Base-by-base conservation (phyloP, 78 protist species). In the Planoprotostelium fungivorum region DNA sequence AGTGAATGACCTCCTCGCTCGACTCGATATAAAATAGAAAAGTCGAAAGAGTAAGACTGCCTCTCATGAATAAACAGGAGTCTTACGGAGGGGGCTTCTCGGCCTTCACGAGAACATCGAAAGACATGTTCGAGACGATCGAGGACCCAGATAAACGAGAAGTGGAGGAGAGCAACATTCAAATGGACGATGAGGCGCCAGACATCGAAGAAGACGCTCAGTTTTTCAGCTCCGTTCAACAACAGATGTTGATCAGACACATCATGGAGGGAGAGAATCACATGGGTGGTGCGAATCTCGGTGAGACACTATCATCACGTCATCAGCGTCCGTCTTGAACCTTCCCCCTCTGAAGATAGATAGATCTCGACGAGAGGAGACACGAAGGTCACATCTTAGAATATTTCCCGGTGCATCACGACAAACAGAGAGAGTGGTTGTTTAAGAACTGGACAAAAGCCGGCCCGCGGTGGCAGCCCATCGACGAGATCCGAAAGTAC, bases 371-470 rank as follows among this genome's bases (percentile, higher is more conserved):
- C 37, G 25, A 84, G 37, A 28, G 1, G 28, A 1, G 10, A 10
- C 29, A 84, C 34, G 10, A 31, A 1, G 86, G 86, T 1, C 10
- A 23, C 25, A 1, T 84, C 10, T 23, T 5, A 1, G 10, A 84
- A 5, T 87, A 35, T 36, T 87, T 87, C 88, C 38, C 88, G 29
- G 28, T 87, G 39, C 88, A 87, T 36, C 28, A 28, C 28, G 31
- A n/a, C 37, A 38, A 35, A 9, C 35, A 1, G 63, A 1, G 1
- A 29, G 37, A 1, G 37, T 1, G 1, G 23, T 36, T 87, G n/a
- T 38, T 29, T 1, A 35, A n/a, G 35, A 1, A 10, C 9, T 87
- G 88, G 88, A 29, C 9, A 5, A 87, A n/a, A 9, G 28, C 31
- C 63, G 25, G 35, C 35, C n/a, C 34, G 37, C 1, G 84, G 29